phyloP scores from a whole-genome alignment of 345 rosid genomes.

The Mallotus nudiflorus region DNA sequence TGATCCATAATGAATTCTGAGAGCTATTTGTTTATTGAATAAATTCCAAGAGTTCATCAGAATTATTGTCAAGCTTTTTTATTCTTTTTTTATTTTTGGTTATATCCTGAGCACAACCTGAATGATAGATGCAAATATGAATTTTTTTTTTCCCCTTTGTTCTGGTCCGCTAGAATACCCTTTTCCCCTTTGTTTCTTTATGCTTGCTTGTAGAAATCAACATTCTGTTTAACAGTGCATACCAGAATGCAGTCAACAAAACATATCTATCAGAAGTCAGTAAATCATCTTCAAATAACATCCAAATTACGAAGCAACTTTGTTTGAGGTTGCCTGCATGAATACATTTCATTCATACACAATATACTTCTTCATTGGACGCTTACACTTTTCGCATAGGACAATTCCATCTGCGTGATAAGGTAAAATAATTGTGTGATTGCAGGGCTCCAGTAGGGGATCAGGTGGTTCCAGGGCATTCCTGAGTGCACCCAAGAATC shows the following conservation, averaged over 20 bases:
- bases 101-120: too few species aligned
- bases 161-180: too few species aligned
- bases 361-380: constrained; percentile 57
- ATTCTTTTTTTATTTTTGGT: too few species aligned
- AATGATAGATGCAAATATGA: too few species aligned
- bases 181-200: too few species aligned
- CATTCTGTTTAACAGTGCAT: neutral
- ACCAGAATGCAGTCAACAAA: neutral
- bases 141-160: too few species aligned
- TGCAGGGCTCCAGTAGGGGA: constrained; percentile 31
- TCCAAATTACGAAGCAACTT: neutral
- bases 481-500: constrained; percentile 53
- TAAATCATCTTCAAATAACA: neutral
- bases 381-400: constrained; percentile 60
- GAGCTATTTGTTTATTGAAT: too few species aligned
- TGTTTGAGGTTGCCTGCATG: neutral
- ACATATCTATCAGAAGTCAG: constrained; percentile 2
- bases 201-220: too few species aligned
- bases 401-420: constrained; percentile 42
- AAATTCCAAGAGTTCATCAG: too few species aligned
- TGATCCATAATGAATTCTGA: too few species aligned
- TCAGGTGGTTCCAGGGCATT: constrained; percentile 39
- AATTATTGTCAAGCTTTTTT: too few species aligned
- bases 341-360: constrained; percentile 45
- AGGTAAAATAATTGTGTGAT: constrained; percentile 39